These are phyloP conservation scores for Aleurites moluccanus DNA, from an alignment of 441 rosid species.

Conservation along the genomic window DNA sequence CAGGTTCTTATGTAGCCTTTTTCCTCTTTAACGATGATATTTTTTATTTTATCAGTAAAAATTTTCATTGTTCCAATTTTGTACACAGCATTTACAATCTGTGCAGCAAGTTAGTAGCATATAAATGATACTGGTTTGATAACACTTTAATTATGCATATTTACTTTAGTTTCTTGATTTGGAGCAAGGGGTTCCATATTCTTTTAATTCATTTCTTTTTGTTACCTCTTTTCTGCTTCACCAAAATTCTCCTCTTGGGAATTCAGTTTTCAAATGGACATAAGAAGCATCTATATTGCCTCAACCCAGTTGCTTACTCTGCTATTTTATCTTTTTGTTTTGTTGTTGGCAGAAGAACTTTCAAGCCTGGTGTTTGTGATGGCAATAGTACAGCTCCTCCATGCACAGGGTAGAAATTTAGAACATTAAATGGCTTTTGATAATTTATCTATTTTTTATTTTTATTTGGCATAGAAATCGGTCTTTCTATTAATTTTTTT, in stretches of 20 bases:
- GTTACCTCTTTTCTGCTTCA: neutral
- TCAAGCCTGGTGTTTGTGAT: slow-evolving; percentile 51
- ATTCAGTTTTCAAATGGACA: neutral
- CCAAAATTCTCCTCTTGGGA: neutral
- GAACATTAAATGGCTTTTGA: neutral
- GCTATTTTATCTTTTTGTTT: slow-evolving; percentile 16
- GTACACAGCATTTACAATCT: neutral
- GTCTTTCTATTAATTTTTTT: neutral
- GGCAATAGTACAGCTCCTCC: slow-evolving; percentile 54
- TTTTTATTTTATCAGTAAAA: neutral
- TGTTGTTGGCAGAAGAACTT: slow-evolving; percentile 50
- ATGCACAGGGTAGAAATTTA: slow-evolving; percentile 58
- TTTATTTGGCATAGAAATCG: neutral
- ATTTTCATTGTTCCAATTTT: neutral
- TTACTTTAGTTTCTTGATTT: neutral
- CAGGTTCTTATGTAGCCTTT: slow-evolving; percentile 41
- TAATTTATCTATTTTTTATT: neutral
- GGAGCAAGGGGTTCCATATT: neutral
- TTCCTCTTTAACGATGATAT: neutral
- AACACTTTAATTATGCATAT: neutral
- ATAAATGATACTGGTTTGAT: neutral
- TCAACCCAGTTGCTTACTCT: slow-evolving; percentile 6
- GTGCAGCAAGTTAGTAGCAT: neutral
- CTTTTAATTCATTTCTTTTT: neutral
- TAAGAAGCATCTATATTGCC: neutral